Conservation (phyloP, 768 basidiomycete species). For the Russula lepida region DNA sequence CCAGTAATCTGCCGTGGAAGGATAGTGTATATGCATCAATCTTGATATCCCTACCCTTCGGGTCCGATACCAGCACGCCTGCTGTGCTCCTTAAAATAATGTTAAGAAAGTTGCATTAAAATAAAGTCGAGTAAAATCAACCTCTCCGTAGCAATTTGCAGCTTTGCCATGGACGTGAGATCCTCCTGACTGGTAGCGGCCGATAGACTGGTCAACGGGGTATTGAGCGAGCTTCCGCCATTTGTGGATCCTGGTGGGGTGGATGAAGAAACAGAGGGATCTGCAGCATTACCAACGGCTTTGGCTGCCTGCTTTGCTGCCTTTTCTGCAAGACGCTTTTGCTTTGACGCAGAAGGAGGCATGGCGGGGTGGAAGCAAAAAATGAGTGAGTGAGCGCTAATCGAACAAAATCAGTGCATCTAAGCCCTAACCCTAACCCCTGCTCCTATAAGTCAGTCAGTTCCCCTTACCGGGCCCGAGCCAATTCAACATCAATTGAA, state of each 20-base stretch:
- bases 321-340: constrained; percentile 93
- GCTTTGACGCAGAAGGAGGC: constrained; percentile 77
- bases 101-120: constrained; percentile 9
- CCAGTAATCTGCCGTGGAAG: constrained; percentile 87
- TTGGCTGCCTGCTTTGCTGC: constrained; percentile 72
- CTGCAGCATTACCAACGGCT: constrained; percentile 34
- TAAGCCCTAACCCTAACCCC: constrained; percentile 19
- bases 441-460: too few species aligned
- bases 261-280: constrained; percentile 45
- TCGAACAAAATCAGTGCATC: constrained; percentile 11
- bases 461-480: too few species aligned
- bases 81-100: constrained; percentile 59
- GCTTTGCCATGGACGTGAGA: constrained; percentile 77
- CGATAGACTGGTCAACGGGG: constrained; percentile 76
- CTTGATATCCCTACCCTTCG: constrained; percentile 93
- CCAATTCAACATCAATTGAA: not conserved
- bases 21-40: constrained; percentile 93
- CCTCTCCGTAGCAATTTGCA: constrained; percentile 87
- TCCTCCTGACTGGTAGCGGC: constrained; percentile 78
- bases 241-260: constrained; percentile 57
- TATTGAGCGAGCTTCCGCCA: constrained; percentile 50
- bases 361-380: constrained; percentile 28
- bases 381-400: not conserved
- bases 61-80: constrained; percentile 89
- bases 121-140: constrained; percentile 26